Percentiles rank a stretch among this genome's conserved stretches.
Conservation (phyloP, 2,329 filamentous ascomycete genomes). For the Penicillium palitans region DNA sequence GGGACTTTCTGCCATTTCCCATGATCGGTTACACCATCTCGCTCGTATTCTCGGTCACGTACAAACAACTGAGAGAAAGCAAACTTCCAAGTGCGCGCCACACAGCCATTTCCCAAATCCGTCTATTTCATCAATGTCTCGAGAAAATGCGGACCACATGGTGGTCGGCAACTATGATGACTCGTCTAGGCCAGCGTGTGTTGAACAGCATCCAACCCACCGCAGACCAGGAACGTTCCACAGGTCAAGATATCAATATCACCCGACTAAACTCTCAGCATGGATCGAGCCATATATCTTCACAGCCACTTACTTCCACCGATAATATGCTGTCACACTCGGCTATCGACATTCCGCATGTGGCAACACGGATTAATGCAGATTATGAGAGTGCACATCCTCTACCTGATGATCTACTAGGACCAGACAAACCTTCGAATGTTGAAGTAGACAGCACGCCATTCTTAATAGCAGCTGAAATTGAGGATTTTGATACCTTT, state of each 20-base stretch:
- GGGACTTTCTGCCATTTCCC: constrained; percentile 12
- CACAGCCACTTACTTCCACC: neutral
- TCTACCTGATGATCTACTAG: neutral
- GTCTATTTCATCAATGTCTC: constrained; percentile 14
- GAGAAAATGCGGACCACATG: constrained; percentile 13
- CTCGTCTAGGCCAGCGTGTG: constrained; percentile 13
- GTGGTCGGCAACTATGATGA: constrained; percentile 21
- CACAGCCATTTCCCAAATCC: constrained; percentile 11
- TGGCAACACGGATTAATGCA: neutral
- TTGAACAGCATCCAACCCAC: constrained; percentile 13
- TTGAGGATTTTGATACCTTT: constrained; percentile 13
- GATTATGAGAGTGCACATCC: neutral
- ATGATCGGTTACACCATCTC: constrained; percentile 20
- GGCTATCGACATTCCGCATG: neutral
- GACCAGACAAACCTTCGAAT: neutral
- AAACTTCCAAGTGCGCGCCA: constrained; percentile 13
- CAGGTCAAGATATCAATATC: constrained; percentile 1
- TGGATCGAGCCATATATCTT: neutral
- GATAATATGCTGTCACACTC: neutral
- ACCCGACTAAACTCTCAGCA: neutral
- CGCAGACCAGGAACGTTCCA: constrained; percentile 5
- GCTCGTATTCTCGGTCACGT: constrained; percentile 18
- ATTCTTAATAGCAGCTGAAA: neutral
- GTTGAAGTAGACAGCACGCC: neutral
- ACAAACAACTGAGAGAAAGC: constrained; percentile 18